These are phyloP conservation scores for Mucor circinelloides DNA, from an alignment of 371 early-diverging fungal genomes.

Conservation along the genomic window DNA sequence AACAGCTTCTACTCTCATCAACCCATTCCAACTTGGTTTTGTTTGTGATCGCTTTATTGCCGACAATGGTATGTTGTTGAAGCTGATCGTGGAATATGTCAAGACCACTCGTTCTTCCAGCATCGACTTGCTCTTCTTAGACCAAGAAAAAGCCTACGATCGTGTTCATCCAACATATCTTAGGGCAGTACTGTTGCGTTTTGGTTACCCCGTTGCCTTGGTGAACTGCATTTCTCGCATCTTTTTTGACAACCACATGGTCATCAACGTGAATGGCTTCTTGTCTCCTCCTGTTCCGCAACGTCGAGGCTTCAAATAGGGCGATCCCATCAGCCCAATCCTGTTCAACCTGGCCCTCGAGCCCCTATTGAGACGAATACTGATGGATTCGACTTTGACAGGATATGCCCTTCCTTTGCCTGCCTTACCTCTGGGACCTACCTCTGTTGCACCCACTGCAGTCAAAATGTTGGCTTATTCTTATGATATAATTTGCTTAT, in stretches of 20 bases:
- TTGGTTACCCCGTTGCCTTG: constrained; percentile 3
- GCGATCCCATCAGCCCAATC: constrained; percentile 30
- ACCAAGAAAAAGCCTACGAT: too few relatives aligned
- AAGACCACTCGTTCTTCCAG: not conserved
- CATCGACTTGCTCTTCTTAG: not conserved
- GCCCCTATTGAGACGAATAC: constrained; percentile 25
- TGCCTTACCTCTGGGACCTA: too few relatives aligned
- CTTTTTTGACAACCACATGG: not conserved
- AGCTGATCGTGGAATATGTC: not conserved
- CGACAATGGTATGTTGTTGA: not conserved
- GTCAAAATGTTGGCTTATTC: constrained; percentile 24
- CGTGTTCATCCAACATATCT: constrained; percentile 14
- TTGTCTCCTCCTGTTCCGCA: constrained; percentile 13
- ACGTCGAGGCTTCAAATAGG: constrained; percentile 27
- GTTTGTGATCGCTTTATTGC: constrained; percentile 7
- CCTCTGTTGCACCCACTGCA: not conserved
- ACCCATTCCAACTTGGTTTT: constrained; percentile 1
- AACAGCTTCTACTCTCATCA: not conserved
- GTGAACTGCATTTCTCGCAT: not conserved
- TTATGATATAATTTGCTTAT: constrained; percentile 21
- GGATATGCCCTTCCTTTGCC: too few relatives aligned
- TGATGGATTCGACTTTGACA: too few relatives aligned
- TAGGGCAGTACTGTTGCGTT: not conserved
- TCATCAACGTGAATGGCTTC: constrained; percentile 11
- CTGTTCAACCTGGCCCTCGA: constrained; percentile 37